Base-by-base conservation (phyloP, 192 early-diverging fungal species). In the Coemansia aciculifera region DNA sequence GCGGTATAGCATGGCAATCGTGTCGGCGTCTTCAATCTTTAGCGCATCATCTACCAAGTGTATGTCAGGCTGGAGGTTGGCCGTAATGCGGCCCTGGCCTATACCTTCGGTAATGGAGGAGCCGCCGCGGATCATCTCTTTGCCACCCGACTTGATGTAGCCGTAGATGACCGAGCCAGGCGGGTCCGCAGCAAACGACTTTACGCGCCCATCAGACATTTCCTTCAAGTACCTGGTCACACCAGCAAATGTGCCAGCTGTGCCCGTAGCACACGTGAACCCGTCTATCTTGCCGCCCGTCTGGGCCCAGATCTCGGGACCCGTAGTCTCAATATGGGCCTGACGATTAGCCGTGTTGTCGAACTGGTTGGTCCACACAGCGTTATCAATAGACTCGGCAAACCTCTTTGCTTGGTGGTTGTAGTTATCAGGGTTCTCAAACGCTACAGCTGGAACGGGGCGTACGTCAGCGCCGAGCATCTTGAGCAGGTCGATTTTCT, bases 351-450 rank as follows among this genome's bases (percentile, higher is more conserved):
- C 94, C 11, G 78, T 84, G 79, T 96, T 97, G 74, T 98, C 96
- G 69, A 98, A 98, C 70, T 98, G 96, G 77, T 98, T 94, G 9
- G 96, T 96, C 94, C 94, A 98, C 23, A 94, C 94, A 13, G 93
- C 95, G 73, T 95, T 95, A 13, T 86, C 72, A 13, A 92, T 65
- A 0, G 83, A 72, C 65, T 92, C 87, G n/a, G 95, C 95, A 72
- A 87, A 90, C 31, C 92, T 85, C 57, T 75, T 80, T 15, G 95
- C 96, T 71, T 96, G 93, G 73, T 96, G 95, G 82, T 96, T 98
- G 84, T 95, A 98, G 84, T 98, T 96, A 43, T 89, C 76, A 1
- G 96, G 91, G 72, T 98, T 90, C 24, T 94, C 93, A 67, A 93
- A 95, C 3, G 95, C 88, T 5, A 94, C 94, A 6, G 94, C 94